Conservation (phyloP, 2,329 filamentous ascomycete genomes). For the Xylariaceae sp. region DNA sequence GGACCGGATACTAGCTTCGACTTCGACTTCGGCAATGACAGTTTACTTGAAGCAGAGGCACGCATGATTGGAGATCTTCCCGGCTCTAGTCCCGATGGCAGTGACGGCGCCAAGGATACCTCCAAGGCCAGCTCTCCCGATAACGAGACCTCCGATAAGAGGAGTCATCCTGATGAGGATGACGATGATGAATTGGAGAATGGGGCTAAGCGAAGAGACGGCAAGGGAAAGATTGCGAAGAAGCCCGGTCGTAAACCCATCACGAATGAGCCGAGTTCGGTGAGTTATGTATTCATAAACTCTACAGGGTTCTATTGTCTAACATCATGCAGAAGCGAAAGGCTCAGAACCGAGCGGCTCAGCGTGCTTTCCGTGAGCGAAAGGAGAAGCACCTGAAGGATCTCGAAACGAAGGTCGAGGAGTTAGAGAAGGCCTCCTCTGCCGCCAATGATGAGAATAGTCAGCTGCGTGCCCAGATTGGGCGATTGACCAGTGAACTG, state of each 20-base stretch:
- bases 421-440: conserved; percentile 77
- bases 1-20: conserved; percentile 71
- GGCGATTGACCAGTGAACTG: conserved; percentile 78
- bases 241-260: conserved; percentile 95
- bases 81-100: conserved; percentile 35
- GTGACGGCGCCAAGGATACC: conserved; percentile 27
- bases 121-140: conserved; percentile 56
- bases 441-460: conserved; percentile 80
- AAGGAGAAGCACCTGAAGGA: conserved; percentile 90
- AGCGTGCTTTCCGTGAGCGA: conserved; percentile 87
- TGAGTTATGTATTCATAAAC: conserved; percentile 49
- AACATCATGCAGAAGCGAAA: conserved; percentile 70
- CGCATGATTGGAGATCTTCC: conserved; percentile 71
- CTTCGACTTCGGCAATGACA: conserved; percentile 55
- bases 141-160: conserved; percentile 60
- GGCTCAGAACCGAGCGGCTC: conserved; percentile 88
- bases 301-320: conserved; percentile 22
- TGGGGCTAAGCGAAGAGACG: conserved; percentile 67
- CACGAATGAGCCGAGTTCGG: conserved; percentile 90
- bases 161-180: conserved; percentile 65
- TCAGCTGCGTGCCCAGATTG: conserved; percentile 77
- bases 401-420: conserved; percentile 70
- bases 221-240: conserved; percentile 81
- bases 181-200: conserved; percentile 53
- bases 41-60: conserved; percentile 44